These are phyloP conservation scores for Penicillium longicatenatum DNA, from an alignment of 495 filamentous ascomycete species.

Conservation along the genomic window DNA sequence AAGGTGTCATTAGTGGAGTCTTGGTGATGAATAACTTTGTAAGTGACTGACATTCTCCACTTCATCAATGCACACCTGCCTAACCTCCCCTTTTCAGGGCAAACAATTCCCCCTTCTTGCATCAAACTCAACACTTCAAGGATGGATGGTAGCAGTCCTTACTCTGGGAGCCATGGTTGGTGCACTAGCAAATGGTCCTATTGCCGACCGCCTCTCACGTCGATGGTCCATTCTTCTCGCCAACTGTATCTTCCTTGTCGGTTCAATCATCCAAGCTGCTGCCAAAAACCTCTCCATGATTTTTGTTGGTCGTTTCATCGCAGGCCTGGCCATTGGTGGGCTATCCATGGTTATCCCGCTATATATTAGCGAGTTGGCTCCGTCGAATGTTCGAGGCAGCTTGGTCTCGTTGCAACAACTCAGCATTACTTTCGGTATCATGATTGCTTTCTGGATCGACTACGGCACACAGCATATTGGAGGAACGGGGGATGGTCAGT, in stretches of 20 bases:
- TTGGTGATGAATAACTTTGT: slow-evolving; percentile 13
- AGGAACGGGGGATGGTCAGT: slow-evolving; percentile 54
- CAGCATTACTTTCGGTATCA: slow-evolving; percentile 73
- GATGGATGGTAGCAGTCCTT: slow-evolving; percentile 71
- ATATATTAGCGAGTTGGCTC: slow-evolving; percentile 42
- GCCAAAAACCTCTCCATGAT: slow-evolving; percentile 55
- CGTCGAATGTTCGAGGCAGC: slow-evolving; percentile 59
- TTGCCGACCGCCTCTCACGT: slow-evolving; percentile 67
- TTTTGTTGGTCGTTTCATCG: slow-evolving; percentile 70
- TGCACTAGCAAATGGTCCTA: slow-evolving; percentile 65
- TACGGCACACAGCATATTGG: slow-evolving; percentile 68
- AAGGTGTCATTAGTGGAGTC: slow-evolving; percentile 9
- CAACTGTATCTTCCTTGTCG: slow-evolving; percentile 64
- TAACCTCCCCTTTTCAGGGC: neutral
- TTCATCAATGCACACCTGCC: too few relatives aligned
- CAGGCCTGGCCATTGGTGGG: slow-evolving; percentile 35
- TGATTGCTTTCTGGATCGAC: slow-evolving; percentile 77
- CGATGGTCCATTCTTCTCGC: slow-evolving; percentile 71
- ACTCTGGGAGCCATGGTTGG: slow-evolving; percentile 69
- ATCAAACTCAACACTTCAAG: slow-evolving; percentile 23
- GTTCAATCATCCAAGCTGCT: slow-evolving; percentile 62
- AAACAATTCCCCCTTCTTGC: slow-evolving; percentile 8
- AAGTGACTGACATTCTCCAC: neutral
- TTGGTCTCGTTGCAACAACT: slow-evolving; percentile 74
- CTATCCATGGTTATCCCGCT: slow-evolving; percentile 42